Evolutionary conservation across 1,284 basidiomycete genomes (phyloP).

Genomic region (Phylloboletellus chloephorus): DNA sequence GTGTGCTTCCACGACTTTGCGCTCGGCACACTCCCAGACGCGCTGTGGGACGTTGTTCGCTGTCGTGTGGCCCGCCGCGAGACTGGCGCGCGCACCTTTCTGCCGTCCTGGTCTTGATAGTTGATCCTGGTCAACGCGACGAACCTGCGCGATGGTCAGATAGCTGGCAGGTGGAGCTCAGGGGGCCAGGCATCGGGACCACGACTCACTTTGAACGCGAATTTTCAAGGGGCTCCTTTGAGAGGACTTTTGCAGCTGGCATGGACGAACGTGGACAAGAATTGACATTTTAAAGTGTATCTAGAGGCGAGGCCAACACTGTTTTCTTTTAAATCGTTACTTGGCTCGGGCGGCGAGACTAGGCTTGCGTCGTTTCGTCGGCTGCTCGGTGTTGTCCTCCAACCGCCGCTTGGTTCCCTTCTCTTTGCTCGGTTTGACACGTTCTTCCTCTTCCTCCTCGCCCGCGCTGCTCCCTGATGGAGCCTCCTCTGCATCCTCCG

Average conservation of each 20-base stretch:
- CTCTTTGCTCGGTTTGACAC: constrained; percentile 3
- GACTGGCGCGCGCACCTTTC: constrained; percentile 44
- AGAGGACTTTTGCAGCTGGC: constrained; percentile 35
- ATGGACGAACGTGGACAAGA: too few relatives aligned
- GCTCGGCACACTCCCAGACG: constrained; percentile 81
- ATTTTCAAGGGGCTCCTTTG: constrained; percentile 45
- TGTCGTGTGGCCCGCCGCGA: too few relatives aligned
- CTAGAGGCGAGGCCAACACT: too few relatives aligned
- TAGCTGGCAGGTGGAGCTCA: neutral
- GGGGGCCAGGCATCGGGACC: neutral
- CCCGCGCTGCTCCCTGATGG: constrained; percentile 16
- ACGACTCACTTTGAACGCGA: constrained; percentile 54
- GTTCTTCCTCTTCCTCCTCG: constrained; percentile 22
- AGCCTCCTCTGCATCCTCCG: constrained; percentile 31
- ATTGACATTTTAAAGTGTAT: neutral
- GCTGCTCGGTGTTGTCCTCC: constrained; percentile 11
- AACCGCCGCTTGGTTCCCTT: constrained; percentile 14
- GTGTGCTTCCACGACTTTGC: constrained; percentile 71
- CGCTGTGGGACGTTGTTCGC: too few relatives aligned
- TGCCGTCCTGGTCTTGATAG: constrained; percentile 70
- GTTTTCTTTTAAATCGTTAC: neutral
- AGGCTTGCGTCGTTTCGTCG: constrained; percentile 19
- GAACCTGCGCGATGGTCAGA: constrained; percentile 48
- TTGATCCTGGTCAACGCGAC: constrained; percentile 68
- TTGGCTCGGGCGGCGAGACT: neutral